Evolutionary conservation across 495 filamentous ascomycete species (phyloP).

Genomic region (Penicillium paxilli): DNA sequence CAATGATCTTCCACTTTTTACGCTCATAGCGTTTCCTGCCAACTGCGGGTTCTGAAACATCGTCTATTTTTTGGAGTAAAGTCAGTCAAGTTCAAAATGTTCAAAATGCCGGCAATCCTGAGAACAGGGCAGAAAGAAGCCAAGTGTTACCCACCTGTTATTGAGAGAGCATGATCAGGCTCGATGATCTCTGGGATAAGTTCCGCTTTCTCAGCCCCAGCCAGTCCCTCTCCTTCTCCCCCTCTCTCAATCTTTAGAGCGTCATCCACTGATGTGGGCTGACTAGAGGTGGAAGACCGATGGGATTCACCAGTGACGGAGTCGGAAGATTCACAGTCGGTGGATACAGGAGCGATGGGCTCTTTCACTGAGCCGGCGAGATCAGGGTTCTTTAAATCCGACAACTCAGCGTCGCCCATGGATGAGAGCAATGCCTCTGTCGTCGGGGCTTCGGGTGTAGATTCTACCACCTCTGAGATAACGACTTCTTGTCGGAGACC

Average conservation of each 20-base stretch:
- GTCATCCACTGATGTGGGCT: conserved; percentile 40
- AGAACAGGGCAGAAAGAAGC: conserved; percentile 1
- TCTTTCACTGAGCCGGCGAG: not conserved
- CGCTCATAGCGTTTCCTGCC: conserved; percentile 19
- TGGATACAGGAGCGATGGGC: not conserved
- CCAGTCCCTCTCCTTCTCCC: too few species aligned
- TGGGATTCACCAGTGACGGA: conserved; percentile 39
- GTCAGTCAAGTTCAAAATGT: conserved; percentile 17
- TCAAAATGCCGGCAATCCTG: conserved; percentile 9
- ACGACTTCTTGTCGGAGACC: conserved; percentile 19
- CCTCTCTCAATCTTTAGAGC: conserved; percentile 29
- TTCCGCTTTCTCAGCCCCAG: too few species aligned
- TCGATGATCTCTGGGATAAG: conserved; percentile 4
- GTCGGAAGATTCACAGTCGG: conserved; percentile 31
- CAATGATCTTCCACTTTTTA: conserved; percentile 35
- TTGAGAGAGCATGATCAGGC: not conserved
- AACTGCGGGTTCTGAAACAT: conserved; percentile 14
- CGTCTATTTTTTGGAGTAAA: conserved; percentile 27
- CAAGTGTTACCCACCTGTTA: conserved; percentile 9
- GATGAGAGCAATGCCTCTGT: conserved; percentile 1
- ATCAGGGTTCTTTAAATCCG: not conserved
- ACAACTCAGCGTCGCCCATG: conserved; percentile 1
- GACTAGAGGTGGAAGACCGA: conserved; percentile 37
- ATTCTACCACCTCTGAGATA: conserved; percentile 4
- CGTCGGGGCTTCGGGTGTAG: conserved; percentile 2